These are phyloP conservation scores for Euphorbia lathyris DNA, from an alignment of 345 rosid species.

Conservation along the genomic window DNA sequence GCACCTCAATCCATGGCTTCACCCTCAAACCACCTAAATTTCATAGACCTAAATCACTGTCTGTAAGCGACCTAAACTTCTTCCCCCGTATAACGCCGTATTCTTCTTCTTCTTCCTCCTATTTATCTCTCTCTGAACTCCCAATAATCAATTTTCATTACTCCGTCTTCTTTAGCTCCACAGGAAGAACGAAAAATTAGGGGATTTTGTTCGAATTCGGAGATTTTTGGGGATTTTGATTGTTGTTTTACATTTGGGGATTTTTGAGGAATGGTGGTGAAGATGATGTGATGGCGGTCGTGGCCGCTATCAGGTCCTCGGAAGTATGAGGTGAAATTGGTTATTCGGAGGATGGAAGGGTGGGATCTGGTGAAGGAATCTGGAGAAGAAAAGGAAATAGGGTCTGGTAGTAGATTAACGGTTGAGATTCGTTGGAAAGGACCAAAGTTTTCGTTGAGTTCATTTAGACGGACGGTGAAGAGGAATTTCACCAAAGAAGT, in stretches of 20 bases:
- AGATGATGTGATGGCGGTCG: constrained; percentile 99
- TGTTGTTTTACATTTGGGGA: background rate
- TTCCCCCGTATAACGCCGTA: background rate
- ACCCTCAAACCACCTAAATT: too few species aligned
- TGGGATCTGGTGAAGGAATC: constrained; percentile 60
- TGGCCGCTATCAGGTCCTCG: constrained; percentile 76
- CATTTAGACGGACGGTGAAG: constrained; percentile 68
- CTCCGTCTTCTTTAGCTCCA: too few species aligned
- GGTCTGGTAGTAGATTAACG: constrained; percentile 40
- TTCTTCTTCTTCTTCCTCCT: background rate
- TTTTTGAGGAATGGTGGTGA: constrained; percentile 65
- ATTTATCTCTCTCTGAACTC: background rate
- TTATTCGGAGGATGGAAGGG: constrained; percentile 70
- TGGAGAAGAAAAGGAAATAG: constrained; percentile 23
- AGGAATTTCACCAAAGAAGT: too few species aligned
- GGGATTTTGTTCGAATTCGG: too few species aligned
- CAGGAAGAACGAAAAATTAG: too few species aligned
- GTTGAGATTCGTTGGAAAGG: constrained; percentile 98
- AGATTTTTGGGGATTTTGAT: too few species aligned
- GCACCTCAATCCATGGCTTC: too few species aligned
- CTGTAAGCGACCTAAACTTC: too few species aligned
- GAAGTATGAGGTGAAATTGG: constrained; percentile 71
- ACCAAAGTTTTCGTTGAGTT: constrained; percentile 71
- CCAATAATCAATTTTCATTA: background rate
- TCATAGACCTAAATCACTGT: too few species aligned